phyloP scores from a whole-genome alignment of 2,329 filamentous ascomycete genomes.

The Pseudocercospora musae region DNA sequence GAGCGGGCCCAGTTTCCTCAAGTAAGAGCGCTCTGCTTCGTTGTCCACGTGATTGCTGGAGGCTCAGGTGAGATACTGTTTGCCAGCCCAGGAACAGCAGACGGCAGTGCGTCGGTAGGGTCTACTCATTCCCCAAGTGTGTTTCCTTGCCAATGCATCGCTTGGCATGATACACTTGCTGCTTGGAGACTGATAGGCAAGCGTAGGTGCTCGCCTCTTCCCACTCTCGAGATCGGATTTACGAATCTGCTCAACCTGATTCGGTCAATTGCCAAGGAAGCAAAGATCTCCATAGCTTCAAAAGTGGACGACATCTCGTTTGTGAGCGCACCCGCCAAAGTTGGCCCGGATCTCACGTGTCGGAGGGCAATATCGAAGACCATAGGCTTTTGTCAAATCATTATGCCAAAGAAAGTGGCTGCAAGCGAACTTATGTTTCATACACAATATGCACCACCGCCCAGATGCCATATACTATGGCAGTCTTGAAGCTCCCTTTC shows the following conservation, averaged over 20 bases:
- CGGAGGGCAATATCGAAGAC: background rate
- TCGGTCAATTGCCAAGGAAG: background rate
- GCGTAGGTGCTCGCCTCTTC: background rate
- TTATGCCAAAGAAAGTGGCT: background rate
- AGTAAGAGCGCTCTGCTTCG: background rate
- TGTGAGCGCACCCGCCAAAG: background rate
- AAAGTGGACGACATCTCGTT: background rate
- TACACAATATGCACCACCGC: background rate
- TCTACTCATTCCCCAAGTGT: too few relatives aligned
- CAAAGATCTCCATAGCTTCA: background rate
- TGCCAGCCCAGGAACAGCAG: background rate
- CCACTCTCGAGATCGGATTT: background rate
- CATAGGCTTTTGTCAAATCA: background rate
- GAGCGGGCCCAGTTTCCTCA: slow-evolving; percentile 37
- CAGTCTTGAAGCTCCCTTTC: background rate
- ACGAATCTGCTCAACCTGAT: background rate
- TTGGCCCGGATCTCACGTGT: background rate
- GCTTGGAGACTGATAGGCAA: background rate
- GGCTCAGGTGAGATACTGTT: background rate
- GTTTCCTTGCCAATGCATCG: background rate
- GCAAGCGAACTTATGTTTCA: background rate
- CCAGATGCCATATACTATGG: background rate
- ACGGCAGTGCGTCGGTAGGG: background rate
- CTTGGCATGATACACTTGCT: background rate
- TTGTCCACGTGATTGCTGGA: too few relatives aligned